A percentile compares a stretch with the other conserved stretches of the same genome.
Conservation (phyloP, 345 rosid species). For the Arabis hirsuta region DNA sequence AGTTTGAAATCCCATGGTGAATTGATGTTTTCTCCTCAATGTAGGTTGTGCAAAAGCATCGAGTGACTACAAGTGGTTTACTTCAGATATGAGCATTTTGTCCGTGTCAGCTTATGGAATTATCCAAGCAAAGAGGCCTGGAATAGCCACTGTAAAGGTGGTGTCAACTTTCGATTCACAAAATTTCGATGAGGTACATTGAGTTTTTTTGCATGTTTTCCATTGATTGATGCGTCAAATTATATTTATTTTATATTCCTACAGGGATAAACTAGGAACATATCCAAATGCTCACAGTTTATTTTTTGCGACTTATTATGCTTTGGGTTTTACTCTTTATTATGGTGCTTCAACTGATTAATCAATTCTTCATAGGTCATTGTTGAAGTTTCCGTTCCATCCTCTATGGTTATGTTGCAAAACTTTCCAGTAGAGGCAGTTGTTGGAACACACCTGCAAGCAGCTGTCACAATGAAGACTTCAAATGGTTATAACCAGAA, state of each 20-base stretch:
- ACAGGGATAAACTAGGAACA: conserved; percentile 12
- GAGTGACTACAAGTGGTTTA: conserved; percentile 89
- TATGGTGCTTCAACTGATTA: conserved; percentile 22
- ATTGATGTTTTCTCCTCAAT: conserved; percentile 33
- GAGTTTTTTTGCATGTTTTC: conserved; percentile 9
- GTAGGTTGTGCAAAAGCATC: conserved; percentile 83
- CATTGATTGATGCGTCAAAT: neutral
- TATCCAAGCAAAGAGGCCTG: conserved; percentile 90
- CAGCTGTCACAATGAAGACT: conserved; percentile 84
- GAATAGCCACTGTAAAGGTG: conserved; percentile 77
- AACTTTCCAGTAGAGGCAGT: conserved; percentile 82
- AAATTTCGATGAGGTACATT: conserved; percentile 85
- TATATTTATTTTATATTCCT: neutral
- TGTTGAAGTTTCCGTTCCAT: conserved; percentile 81
- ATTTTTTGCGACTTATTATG: neutral
- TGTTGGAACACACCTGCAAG: conserved; percentile 77
- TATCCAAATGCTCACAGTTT: neutral
- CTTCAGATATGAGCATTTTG: conserved; percentile 67
- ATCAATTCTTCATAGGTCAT: conserved; percentile 53
- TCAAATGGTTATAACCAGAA: conserved; percentile 59
- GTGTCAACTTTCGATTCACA: conserved; percentile 73
- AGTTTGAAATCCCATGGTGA: conserved; percentile 15
- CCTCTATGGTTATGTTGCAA: conserved; percentile 77
- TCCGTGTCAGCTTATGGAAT: conserved; percentile 77
- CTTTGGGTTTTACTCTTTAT: neutral